Evolutionary conservation across 2,329 filamentous ascomycete genomes (phyloP).

Genomic region (Fusarium illudens): DNA sequence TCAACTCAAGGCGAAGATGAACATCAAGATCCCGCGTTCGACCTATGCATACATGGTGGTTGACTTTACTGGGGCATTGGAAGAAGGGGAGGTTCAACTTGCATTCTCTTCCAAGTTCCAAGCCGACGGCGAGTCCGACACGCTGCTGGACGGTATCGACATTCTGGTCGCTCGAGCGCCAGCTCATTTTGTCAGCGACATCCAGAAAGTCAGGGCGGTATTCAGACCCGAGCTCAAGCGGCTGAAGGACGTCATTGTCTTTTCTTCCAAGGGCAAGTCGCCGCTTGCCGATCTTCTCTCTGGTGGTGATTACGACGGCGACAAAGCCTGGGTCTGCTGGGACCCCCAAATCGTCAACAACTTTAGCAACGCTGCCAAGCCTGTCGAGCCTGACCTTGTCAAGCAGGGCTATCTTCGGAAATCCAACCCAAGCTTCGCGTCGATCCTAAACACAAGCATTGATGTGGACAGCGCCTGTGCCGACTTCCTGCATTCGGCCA

Average conservation of each 20-base stretch:
- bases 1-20: slow-evolving; percentile 62
- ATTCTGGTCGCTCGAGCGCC: slow-evolving; percentile 75
- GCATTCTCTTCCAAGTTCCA: slow-evolving; percentile 74
- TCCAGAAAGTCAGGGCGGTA: slow-evolving; percentile 72
- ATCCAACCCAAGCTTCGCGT: slow-evolving; percentile 55
- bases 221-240: slow-evolving; percentile 68
- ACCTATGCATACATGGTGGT: slow-evolving; percentile 72
- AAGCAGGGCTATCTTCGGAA: slow-evolving; percentile 58
- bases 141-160: slow-evolving; percentile 64
- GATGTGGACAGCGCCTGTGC: slow-evolving; percentile 46
- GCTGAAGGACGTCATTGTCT: slow-evolving; percentile 82
- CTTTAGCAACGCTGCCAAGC: slow-evolving; percentile 67
- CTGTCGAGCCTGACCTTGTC: slow-evolving; percentile 53
- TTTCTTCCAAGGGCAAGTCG: slow-evolving; percentile 68
- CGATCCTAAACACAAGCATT: slow-evolving; percentile 47
- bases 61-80: slow-evolving; percentile 68
- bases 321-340: slow-evolving; percentile 82
- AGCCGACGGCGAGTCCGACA: slow-evolving; percentile 61
- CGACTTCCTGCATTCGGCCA: slow-evolving; percentile 61
- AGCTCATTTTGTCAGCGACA: slow-evolving; percentile 74
- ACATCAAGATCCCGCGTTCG: slow-evolving; percentile 68
- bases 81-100: slow-evolving; percentile 73
- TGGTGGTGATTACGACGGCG: slow-evolving; percentile 84
- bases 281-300: slow-evolving; percentile 76
- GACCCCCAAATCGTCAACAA: slow-evolving; percentile 69